Evolutionary conservation across 495 filamentous ascomycete species (phyloP), one percentile per base, ranked within the genome.

Genomic region (Lichenothelia convexa): DNA sequence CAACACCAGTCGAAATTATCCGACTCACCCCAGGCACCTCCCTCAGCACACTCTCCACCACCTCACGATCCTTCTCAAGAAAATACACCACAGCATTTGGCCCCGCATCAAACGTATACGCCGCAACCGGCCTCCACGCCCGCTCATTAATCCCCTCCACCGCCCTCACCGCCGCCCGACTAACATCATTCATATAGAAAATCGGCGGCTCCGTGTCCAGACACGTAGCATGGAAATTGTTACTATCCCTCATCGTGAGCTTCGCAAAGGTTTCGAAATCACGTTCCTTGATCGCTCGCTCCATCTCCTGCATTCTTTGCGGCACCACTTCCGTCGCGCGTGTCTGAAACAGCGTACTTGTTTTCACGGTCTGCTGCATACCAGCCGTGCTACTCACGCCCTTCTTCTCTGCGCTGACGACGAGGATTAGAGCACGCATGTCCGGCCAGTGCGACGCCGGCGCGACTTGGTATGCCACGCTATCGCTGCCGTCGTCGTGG

Each of bases 71-170:
- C 18, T 66, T 52, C 26, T 62, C 58, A 21, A 80, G 68, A 44
- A 85, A 94, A 58, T 95, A 99, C 30, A 99, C 73, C 20, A 99
- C 89, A 21, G 81, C 80, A 54, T 99, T 99, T 44, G 89, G 91
- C 30, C 89, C 89, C 1, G 89, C 89, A 57, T 99, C 89, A 51
- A 93, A 99, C 0, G 89, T 99, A 56, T 99, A 99, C 15, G 89
- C 87, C 7, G 78, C 80, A 3, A 94, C 67, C 1, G 63, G 71
- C 58, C 69, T 74, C 30, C 80, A 80, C 13, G 68, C 72, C 23
- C 60, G 57, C 5, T 23, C 30, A 55, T 99, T 99, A 57, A 95
- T 78, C 27, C 70, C 71, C 60, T 95, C 83, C 19, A 94, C 86
- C 2, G 80, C 73, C 34, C 79, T 63, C 33, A 99, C 80, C 8